phyloP scores from a whole-genome alignment of 805 yeast species.

The Suhomyces sp. region DNA sequence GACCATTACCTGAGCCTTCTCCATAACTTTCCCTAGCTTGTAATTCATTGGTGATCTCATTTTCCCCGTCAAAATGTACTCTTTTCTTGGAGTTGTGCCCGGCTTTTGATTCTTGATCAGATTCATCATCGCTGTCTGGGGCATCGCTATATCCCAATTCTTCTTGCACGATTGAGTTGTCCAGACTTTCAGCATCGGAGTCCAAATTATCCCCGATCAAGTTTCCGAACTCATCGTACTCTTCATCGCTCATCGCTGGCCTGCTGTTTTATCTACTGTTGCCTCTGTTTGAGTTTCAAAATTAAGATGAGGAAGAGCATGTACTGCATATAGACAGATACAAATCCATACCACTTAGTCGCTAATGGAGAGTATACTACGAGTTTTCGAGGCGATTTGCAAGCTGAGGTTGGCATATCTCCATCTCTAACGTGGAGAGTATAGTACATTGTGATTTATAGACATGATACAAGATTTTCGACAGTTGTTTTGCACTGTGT shows the following conservation, averaged over 20 bases:
- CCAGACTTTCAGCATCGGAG: conserved; percentile 43
- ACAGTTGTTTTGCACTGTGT: not conserved
- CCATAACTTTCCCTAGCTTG: not conserved
- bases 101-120: not conserved
- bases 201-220: conserved; percentile 51
- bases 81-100: not conserved
- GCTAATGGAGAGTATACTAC: not conserved
- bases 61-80: conserved; percentile 5
- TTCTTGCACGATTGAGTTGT: not conserved
- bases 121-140: conserved; percentile 13
- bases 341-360: not conserved
- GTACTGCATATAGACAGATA: conserved; percentile 2
- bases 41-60: not conserved
- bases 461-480: conserved; percentile 1
- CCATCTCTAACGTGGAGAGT: not conserved
- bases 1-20: not conserved
- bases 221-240: conserved; percentile 83
- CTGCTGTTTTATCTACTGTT: not conserved
- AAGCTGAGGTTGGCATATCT: not conserved
- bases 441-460: conserved; percentile 2
- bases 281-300: not conserved
- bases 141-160: conserved; percentile 7
- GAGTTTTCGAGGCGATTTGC: not conserved
- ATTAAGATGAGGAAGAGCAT: not conserved
- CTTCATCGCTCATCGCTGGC: conserved; percentile 52